Conservation (phyloP, 257 asterid genomes). For the Nicotiana undulata region DNA sequence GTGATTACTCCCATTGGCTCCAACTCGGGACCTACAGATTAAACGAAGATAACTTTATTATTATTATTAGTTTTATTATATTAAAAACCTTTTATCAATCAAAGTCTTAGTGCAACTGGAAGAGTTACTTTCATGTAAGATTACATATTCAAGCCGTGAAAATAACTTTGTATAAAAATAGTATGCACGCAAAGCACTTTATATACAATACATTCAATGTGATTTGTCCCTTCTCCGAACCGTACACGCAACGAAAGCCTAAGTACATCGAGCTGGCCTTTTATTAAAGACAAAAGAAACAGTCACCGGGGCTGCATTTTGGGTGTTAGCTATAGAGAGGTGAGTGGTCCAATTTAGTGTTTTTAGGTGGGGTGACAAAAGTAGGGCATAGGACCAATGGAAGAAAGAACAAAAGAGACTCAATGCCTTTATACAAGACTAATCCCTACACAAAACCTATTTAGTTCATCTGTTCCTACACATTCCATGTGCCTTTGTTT, state of each 20-base stretch:
- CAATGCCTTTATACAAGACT: background rate
- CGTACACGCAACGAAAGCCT: background rate
- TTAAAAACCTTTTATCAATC: background rate
- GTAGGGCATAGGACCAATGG: background rate
- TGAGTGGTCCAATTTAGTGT: background rate
- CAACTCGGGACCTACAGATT: too few species aligned
- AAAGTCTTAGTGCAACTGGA: background rate
- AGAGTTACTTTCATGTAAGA: background rate
- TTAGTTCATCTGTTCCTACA: background rate
- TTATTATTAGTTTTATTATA: background rate
- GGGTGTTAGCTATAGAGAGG: background rate
- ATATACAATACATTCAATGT: background rate
- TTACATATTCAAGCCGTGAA: background rate
- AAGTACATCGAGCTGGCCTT: background rate
- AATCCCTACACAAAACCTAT: background rate
- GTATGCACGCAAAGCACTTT: background rate
- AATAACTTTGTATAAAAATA: background rate
- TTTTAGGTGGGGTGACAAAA: background rate
- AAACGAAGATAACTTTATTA: too few species aligned
- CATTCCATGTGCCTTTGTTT: constrained; percentile 2
- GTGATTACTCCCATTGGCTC: rapidly evolving
- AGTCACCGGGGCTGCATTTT: background rate
- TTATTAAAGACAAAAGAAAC: background rate
- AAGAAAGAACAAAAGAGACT: constrained; percentile 3
- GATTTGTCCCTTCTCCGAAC: background rate